phyloP scores from a whole-genome alignment of 768 basidiomycete genomes.

The Termitomyces sp. region DNA sequence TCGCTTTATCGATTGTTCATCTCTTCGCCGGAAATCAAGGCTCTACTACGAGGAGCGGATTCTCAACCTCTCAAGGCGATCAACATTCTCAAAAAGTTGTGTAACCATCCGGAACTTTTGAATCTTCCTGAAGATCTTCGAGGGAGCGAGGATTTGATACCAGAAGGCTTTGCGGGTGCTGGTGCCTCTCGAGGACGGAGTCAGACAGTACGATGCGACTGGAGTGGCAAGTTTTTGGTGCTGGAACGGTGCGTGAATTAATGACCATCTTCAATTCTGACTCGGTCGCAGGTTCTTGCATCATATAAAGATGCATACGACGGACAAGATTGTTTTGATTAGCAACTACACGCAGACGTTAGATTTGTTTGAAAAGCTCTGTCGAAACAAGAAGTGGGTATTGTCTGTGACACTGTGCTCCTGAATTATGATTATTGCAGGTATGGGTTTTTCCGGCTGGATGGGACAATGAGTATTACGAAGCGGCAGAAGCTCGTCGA shows the following conservation, averaged over 20 bases:
- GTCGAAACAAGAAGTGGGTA: constrained; percentile 75
- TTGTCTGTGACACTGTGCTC: neutral
- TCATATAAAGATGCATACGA: constrained; percentile 73
- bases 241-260: constrained; percentile 64
- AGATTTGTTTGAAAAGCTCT: constrained; percentile 87
- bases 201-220: constrained; percentile 64
- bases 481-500: constrained; percentile 96
- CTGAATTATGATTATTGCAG: constrained; percentile 29
- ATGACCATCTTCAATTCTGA: neutral
- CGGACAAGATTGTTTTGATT: constrained; percentile 94
- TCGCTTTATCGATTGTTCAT: constrained; percentile 88
- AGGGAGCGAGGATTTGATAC: constrained; percentile 78
- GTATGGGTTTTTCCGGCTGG: constrained; percentile 88
- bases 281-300: constrained; percentile 68
- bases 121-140: constrained; percentile 79
- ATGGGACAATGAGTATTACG: constrained; percentile 87
- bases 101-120: constrained; percentile 91
- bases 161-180: constrained; percentile 72
- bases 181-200: constrained; percentile 38
- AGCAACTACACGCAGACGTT: constrained; percentile 96
- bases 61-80: constrained; percentile 97
- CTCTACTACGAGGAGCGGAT: constrained; percentile 77
- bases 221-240: constrained; percentile 90
- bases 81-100: constrained; percentile 90
- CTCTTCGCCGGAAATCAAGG: constrained; percentile 88